Evolutionary conservation across 768 basidiomycete genomes (phyloP), one percentile per base, ranked within the genome.

Genomic region (Boletellus sp.): DNA sequence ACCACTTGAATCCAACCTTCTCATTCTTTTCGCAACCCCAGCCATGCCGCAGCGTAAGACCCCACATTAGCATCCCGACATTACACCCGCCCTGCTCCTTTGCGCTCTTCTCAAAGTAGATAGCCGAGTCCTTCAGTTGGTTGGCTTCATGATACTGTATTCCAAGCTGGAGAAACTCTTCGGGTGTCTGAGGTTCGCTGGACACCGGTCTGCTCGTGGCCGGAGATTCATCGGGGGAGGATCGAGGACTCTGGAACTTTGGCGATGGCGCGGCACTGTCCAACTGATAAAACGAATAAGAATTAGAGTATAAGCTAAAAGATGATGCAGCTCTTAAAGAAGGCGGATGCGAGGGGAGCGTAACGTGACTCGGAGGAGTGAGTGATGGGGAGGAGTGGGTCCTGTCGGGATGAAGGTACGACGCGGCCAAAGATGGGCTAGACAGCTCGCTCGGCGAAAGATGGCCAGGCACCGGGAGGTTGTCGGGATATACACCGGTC

Each of bases 31-130:
- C 70, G 56, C 84, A 83, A 3, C 92, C 93, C 92, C 93, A 95
- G 2, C 91, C 92, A 64, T 92, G 89, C 45, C 92, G 74, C 59
- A 93, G 70, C 26, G 90, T 74, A 36, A 95, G 71, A 0, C 92
- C 93, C 79, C 87, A 94, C 88, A 95, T 91, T 51, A 94, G 68
- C 90, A 93, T 94, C 16, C 93, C 93, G 4, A 90, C 83, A 2
- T 85, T 86, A 60, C 87, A 92, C 2, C 90, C 93, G 1, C 91
- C 91, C 44, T 75, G 70, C 52, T 80, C 72, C 46, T 74, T 87
- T 11, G 90, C 90, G 40, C 84, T 81, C 68, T 77, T 78, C 70
- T 92, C 89, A 62, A 92, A 91, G 65, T 74, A 89, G 22, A 65
- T 61, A 0, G 87, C 89, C 11, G 85, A 84, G 58, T 88, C 85